A percentile compares a stretch with the other conserved stretches of the same genome.
Evolutionary conservation across 176 grass and related monocot genomes (phyloP).

Genomic region (Tuctoria greenei): DNA sequence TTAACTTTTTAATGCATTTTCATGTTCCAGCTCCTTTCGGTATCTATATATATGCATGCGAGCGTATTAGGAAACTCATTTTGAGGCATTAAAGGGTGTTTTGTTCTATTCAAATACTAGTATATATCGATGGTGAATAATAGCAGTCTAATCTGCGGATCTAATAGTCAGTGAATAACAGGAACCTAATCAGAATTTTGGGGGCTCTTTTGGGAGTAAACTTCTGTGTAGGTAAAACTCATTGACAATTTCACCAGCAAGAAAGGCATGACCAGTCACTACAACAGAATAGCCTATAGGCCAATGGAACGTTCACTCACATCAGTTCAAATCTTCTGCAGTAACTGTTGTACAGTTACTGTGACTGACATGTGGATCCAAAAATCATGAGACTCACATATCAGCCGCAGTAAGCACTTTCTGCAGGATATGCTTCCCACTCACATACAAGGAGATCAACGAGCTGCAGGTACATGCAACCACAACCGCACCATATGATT

Average conservation of each 20-base stretch:
- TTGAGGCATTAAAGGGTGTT: background rate
- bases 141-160: background rate
- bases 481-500: background rate
- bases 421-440: no score
- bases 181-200: constrained; percentile 8
- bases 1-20: background rate
- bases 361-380: no score
- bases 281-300: constrained; percentile 89
- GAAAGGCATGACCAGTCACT: constrained; percentile 97
- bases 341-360: no score
- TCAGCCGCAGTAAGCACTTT: no score
- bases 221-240: constrained; percentile 64
- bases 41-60: constrained; percentile 16
- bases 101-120: background rate
- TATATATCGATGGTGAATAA: background rate
- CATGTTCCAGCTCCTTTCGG: background rate
- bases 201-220: background rate
- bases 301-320: constrained; percentile 90
- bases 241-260: constrained; percentile 99
- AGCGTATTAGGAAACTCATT: background rate
- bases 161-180: background rate
- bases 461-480: constrained; percentile 61
- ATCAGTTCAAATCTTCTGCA: no score
- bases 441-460: constrained; percentile 92
- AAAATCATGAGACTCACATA: no score